Base-by-base conservation (phyloP, 768 basidiomycete species). In the Tylopilus rubrobrunneus region DNA sequence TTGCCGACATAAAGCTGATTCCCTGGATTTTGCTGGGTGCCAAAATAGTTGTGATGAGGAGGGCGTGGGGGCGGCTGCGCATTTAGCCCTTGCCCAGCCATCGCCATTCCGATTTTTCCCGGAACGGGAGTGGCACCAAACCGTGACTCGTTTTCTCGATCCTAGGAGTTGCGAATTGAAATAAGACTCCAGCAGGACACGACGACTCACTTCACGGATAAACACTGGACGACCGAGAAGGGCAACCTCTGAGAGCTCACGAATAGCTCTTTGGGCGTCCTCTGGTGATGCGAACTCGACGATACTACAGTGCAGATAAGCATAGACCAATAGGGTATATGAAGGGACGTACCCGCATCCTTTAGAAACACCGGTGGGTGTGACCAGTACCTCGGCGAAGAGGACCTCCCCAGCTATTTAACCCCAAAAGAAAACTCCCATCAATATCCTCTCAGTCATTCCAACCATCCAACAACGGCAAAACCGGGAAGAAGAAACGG, bases 361-460 rank as follows among this genome's bases (percentile, higher is more conserved):
- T 73, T 99, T 99, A 25, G 95, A 98, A 51, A 96, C 84, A 29
- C 96, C 96, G 21, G 90, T 95, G 15, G 96, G 96, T 7, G 97
- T 97, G 63, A 94, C 79, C 67, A 99, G 85, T 64, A 99, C 93
- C 86, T 99, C 96, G 83, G 96, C 91, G 85, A 99, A 99, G 74
- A 96, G 87, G 70, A 98, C 95, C 81, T 95, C 94, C 81, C 96
- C 96, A 85, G 92, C 96, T 96, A 86, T 83, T 81, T 80, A 85
- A 77, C 85, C 85, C 84, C 79, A 85, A 82, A 84, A 79, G 82
- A 89, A 87, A 90, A 81, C 85, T 86, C 86, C 87, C 86, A 89
- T 90, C 86, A 91, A 91, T 89, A 86, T 88, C 87, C 86, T 87
- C 85, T 82, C 83, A 77, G 53, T 66, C 52, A 79, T 82, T 87